Evolutionary conservation across 495 filamentous ascomycete genomes (phyloP).

Genomic region (Chaetomium tenue): DNA sequence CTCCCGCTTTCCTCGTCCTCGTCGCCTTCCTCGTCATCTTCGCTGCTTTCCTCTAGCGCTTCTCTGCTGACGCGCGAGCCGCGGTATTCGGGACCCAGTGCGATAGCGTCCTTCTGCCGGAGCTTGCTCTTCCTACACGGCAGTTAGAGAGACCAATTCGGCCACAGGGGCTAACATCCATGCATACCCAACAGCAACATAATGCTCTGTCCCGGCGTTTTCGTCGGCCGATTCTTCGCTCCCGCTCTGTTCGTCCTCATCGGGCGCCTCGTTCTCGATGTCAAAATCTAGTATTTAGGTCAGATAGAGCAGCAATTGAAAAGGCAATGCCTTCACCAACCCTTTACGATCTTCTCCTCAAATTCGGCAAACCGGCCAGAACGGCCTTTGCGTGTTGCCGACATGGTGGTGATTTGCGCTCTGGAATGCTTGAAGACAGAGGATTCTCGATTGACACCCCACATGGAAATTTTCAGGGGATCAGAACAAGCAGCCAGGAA

Average conservation of each 20-base stretch:
- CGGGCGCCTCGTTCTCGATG: constrained; percentile 69
- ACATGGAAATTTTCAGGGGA: constrained; percentile 32
- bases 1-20: constrained; percentile 38
- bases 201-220: constrained; percentile 71
- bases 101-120: constrained; percentile 63
- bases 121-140: constrained; percentile 73
- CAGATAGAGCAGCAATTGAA: neutral
- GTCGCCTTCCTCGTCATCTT: constrained; percentile 40
- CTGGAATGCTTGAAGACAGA: constrained; percentile 5
- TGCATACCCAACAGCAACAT: constrained; percentile 70
- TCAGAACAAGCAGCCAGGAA: constrained; percentile 26
- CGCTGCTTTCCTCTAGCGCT: constrained; percentile 54
- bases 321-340: constrained; percentile 22
- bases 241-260: constrained; percentile 50
- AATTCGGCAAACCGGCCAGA: constrained; percentile 43
- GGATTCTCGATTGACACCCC: constrained; percentile 13
- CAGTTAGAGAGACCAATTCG: constrained; percentile 12
- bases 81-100: constrained; percentile 76
- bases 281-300: constrained; percentile 68
- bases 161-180: neutral
- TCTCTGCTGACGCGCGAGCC: constrained; percentile 76
- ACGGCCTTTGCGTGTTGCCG: constrained; percentile 32
- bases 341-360: constrained; percentile 43
- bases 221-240: constrained; percentile 55
- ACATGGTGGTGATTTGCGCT: constrained; percentile 32